Evolutionary conservation across 805 yeast genomes (phyloP), one percentile per base, ranked within the genome.

Genomic region (Myxozyma vanderwaltii): DNA sequence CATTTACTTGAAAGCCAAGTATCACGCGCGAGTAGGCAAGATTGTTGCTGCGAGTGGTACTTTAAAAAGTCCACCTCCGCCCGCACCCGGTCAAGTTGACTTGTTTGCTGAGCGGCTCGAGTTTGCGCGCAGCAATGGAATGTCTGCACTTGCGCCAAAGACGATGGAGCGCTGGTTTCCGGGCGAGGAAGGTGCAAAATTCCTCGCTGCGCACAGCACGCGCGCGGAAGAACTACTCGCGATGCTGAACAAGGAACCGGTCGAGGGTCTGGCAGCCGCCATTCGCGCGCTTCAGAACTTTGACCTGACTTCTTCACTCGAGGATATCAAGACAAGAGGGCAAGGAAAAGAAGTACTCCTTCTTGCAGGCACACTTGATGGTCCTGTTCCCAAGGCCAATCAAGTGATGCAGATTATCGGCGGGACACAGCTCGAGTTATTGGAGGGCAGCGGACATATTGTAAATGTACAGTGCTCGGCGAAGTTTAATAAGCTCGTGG

Each of bases 131-230:
- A 56, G 31, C 3, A 48, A 60, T 4, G 65, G 65, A 17, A 62
- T 62, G 64, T 29, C 50, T 6, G 56, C 41, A 7, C 56, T 62
- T 5, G 65, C 65, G 19, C 51, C 53, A 10, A 13, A 21, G 35
- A 60, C 65, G 2, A 38, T 62, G 36, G 61, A 44, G 15, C 43
- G 64, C 15, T 62, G 65, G 65, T 62, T 62, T 29, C 65, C 65
- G 2, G 63, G 57, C 19, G 51, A 44, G 3, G 35, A 35, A 35
- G 64, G 65, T 4, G 35, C 33, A 21, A 27, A 29, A 52, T 62
- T 59, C 39, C 43, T 57, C 24, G 39, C 36, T 10, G 47, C 23
- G 41, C 50, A 62, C 29, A 12, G 48, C 4, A 19, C 15, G 8
- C 57, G 65, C 17, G 56, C 33, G 29, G 36, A 15, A 4, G 61